Conservation (phyloP, 768 basidiomycete species). For the Lactarius akahatsu region DNA sequence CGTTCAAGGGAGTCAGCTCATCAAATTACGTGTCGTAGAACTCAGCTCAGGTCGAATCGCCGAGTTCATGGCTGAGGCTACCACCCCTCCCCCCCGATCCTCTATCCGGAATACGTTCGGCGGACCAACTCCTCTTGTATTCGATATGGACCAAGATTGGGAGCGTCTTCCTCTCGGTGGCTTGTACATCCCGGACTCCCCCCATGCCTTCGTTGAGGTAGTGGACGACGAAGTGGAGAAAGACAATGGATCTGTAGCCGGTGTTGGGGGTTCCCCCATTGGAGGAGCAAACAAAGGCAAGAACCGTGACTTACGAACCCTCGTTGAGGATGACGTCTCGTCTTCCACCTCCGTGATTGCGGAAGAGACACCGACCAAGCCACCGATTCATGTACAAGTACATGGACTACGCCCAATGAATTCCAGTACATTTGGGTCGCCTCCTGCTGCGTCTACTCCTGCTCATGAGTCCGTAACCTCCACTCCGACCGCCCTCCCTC, state of each 20-base stretch:
- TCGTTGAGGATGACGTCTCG: conserved; percentile 39
- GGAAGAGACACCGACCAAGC: conserved; percentile 50
- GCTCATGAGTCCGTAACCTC: conserved; percentile 23
- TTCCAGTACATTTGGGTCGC: conserved; percentile 28
- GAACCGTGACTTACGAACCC: conserved; percentile 26
- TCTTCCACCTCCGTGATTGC: conserved; percentile 44
- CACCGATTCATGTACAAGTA: conserved; percentile 58
- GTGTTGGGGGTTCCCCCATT: conserved; percentile 15
- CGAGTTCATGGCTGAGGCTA: conserved; percentile 36
- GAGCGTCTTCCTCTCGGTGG: conserved; percentile 51
- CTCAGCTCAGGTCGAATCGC: conserved; percentile 40
- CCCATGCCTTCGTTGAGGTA: conserved; percentile 66
- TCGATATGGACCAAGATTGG: conserved; percentile 61
- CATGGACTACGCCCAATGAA: conserved; percentile 27
- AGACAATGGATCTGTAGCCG: background rate
- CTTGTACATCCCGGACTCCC: conserved; percentile 44
- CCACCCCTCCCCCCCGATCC: conserved; percentile 36
- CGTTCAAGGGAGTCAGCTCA: conserved; percentile 32
- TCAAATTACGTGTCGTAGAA: conserved; percentile 68
- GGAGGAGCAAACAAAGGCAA: conserved; percentile 54
- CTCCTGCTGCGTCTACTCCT: conserved; percentile 22
- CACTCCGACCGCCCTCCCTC: conserved; percentile 15
- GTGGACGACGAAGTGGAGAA: conserved; percentile 43
- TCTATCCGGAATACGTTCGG: conserved; percentile 62
- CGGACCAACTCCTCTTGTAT: conserved; percentile 45